Percentiles rank a stretch among this genome's conserved stretches.
phyloP scores from a whole-genome alignment of 139 green algal genomes.

The Closterium sp. region DNA sequence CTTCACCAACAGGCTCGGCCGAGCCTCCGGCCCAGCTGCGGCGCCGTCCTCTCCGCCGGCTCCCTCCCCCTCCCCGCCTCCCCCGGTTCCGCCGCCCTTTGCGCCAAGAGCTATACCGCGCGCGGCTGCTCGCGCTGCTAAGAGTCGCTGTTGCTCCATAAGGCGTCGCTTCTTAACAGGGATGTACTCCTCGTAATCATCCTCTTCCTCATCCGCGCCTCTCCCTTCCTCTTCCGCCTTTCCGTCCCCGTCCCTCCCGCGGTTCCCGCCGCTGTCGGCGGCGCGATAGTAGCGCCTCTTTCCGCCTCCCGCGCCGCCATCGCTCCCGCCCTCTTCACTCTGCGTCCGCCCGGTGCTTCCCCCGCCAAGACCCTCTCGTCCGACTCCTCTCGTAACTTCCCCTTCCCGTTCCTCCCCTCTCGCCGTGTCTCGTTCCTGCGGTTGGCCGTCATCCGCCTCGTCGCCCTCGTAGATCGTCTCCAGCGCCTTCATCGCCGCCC shows the following conservation, averaged over 20 bases:
- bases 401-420: background rate
- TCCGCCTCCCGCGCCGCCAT: background rate
- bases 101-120: background rate
- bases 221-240: background rate
- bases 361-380: background rate
- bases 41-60: background rate
- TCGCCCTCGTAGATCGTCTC: background rate
- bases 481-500: background rate
- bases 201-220: conserved; percentile 25
- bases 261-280: background rate
- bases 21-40: background rate
- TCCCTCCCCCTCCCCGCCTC: background rate
- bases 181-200: conserved; percentile 74
- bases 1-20: conserved; percentile 42
- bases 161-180: conserved; percentile 78
- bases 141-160: conserved; percentile 64
- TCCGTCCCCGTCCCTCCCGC: background rate
- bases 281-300: background rate
- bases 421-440: background rate
- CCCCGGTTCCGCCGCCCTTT: background rate
- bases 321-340: background rate
- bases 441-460: background rate
- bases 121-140: conserved; percentile 38
- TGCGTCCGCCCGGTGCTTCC: background rate
- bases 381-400: too few relatives aligned